Percentiles rank a stretch among this genome's conserved stretches.
These are phyloP conservation scores for Kwoniella sp. DNA, from an alignment of 768 basidiomycete genomes.

Conservation along the genomic window DNA sequence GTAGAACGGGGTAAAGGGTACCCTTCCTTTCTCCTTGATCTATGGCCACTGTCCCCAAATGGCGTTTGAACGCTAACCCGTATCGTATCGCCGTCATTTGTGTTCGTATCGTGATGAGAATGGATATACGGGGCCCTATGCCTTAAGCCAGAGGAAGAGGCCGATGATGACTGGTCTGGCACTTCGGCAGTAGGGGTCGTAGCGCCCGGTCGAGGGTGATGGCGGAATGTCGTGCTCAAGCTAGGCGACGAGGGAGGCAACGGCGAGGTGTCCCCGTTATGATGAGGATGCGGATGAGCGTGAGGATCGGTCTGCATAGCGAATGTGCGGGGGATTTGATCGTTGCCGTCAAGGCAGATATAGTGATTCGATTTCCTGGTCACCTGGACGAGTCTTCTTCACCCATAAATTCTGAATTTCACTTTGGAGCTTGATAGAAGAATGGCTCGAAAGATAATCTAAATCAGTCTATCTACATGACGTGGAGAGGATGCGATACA, in stretches of 20 bases:
- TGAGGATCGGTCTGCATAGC: constrained; percentile 20
- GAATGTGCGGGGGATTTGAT: background rate
- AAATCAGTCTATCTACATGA: background rate
- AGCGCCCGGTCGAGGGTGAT: constrained; percentile 27
- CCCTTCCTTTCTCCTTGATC: constrained; percentile 36
- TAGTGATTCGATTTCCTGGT: too few species aligned
- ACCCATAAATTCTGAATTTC: too few species aligned
- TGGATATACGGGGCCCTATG: constrained; percentile 8
- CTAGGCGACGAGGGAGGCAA: constrained; percentile 34
- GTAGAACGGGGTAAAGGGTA: constrained; percentile 7
- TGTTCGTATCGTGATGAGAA: background rate
- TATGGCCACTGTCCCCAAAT: constrained; percentile 26
- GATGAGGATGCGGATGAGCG: background rate
- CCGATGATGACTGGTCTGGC: constrained; percentile 1
- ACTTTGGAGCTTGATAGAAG: too few species aligned
- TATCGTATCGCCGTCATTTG: constrained; percentile 1
- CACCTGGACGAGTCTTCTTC: too few species aligned
- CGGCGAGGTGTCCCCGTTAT: constrained; percentile 11
- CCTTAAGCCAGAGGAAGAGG: constrained; percentile 3
- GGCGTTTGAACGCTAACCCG: constrained; percentile 38
- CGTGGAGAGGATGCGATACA: constrained; percentile 8
- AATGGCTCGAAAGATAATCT: background rate
- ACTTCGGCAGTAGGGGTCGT: constrained; percentile 28
- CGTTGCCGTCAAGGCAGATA: too few species aligned
- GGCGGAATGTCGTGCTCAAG: constrained; percentile 21